Conservation (phyloP, 768 basidiomycete genomes). For the Suillus ampliporus region DNA sequence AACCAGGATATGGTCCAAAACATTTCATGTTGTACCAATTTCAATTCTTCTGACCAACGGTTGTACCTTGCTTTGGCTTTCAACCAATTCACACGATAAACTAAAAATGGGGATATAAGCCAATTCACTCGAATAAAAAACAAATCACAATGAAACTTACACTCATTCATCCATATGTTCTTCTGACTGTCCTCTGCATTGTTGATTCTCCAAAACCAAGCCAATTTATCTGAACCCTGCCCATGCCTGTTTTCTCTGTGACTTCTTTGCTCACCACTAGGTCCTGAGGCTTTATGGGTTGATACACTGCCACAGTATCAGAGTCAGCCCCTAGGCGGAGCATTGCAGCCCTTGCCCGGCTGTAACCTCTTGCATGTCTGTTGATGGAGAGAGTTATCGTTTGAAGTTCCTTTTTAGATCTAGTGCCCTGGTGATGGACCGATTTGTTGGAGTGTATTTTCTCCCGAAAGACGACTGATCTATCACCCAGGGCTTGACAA, state of each 20-base stretch:
- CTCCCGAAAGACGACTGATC: constrained; percentile 9
- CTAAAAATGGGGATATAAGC: too few species aligned
- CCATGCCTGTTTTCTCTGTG: constrained; percentile 16
- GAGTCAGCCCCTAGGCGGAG: neutral
- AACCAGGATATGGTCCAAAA: constrained; percentile 22
- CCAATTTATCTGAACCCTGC: constrained; percentile 10
- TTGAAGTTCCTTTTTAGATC: constrained; percentile 9
- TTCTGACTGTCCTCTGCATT: too few species aligned
- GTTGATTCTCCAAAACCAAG: constrained; percentile 6
- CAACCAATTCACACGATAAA: constrained; percentile 2
- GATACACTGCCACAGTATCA: neutral
- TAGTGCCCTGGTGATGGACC: constrained; percentile 1
- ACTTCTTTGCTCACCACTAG: constrained; percentile 14
- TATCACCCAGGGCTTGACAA: constrained; percentile 7
- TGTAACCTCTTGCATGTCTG: constrained; percentile 5
- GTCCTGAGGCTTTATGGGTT: constrained; percentile 1
- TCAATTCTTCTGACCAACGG: constrained; percentile 16
- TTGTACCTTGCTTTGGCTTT: too few species aligned
- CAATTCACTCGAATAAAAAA: too few species aligned
- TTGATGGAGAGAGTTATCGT: constrained; percentile 6
- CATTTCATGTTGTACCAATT: constrained; percentile 21
- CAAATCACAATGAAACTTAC: too few species aligned
- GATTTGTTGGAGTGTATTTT: neutral
- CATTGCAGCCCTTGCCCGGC: neutral
- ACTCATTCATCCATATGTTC: too few species aligned